Evolutionary conservation across 2,329 filamentous ascomycete genomes (phyloP).

Genomic region (Ophiocordyceps robertsii): DNA sequence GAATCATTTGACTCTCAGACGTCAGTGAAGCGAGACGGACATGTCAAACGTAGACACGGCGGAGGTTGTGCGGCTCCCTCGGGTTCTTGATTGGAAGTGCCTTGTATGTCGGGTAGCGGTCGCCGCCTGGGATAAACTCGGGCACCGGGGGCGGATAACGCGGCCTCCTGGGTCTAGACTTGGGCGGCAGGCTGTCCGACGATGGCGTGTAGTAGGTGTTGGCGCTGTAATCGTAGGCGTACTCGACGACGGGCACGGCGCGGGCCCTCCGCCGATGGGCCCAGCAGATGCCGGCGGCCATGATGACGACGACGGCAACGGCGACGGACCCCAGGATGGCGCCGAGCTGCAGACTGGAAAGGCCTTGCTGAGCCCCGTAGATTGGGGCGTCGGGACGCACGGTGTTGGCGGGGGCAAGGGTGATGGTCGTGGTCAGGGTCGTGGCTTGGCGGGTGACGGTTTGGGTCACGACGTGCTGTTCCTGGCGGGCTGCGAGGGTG

Average conservation of each 20-base stretch:
- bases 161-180: not conserved
- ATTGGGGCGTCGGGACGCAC: not conserved
- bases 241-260: not conserved
- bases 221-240: not conserved
- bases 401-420: not conserved
- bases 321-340: conserved; percentile 26
- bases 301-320: conserved; percentile 19
- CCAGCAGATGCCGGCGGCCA: conserved; percentile 19
- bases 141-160: conserved; percentile 7
- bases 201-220: not conserved
- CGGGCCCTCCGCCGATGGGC: not conserved
- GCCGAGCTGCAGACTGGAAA: conserved; percentile 23
- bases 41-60: not conserved
- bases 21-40: no score
- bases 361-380: conserved; percentile 5
- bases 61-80: conserved; percentile 5
- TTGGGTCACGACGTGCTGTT: conserved; percentile 1
- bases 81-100: conserved; percentile 20
- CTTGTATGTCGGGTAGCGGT: conserved; percentile 18
- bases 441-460: conserved; percentile 1
- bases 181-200: not conserved
- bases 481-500: not conserved
- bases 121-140: conserved; percentile 18
- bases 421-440: not conserved
- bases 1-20: no score